These are phyloP conservation scores for Erysimum pusillum DNA, from an alignment of 441 rosid genomes.

Conservation along the genomic window DNA sequence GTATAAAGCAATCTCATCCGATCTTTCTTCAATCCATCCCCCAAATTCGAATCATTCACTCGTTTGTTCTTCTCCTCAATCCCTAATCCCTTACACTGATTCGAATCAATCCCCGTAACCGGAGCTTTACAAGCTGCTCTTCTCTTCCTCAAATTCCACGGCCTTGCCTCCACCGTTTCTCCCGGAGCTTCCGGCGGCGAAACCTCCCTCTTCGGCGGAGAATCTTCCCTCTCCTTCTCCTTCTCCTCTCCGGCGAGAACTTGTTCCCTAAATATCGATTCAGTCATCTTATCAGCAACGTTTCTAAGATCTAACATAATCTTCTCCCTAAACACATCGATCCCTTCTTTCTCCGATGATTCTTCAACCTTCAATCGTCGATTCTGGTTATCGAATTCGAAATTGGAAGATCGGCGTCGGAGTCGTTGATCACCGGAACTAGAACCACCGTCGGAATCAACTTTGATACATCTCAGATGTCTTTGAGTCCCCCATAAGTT, in stretches of 20 bases:
- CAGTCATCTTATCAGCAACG: slow-evolving; percentile 58
- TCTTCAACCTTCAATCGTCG: slow-evolving; percentile 12
- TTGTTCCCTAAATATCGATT: slow-evolving; percentile 54
- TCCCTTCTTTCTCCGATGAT: slow-evolving; percentile 54
- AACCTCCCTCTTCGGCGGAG: slow-evolving; percentile 45
- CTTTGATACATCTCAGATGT: slow-evolving; percentile 68
- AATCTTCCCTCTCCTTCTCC: slow-evolving; percentile 38
- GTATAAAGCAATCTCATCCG: not conserved
- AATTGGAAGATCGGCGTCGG: slow-evolving; percentile 46
- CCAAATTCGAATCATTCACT: slow-evolving; percentile 38
- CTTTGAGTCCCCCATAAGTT: slow-evolving; percentile 80
- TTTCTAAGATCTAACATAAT: slow-evolving; percentile 70
- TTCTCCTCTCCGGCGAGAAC: slow-evolving; percentile 13
- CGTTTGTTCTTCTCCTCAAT: slow-evolving; percentile 42
- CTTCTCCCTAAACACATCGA: slow-evolving; percentile 75
- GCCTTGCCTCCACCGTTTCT: slow-evolving; percentile 52
- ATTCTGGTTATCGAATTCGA: slow-evolving; percentile 28
- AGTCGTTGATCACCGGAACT: slow-evolving; percentile 42
- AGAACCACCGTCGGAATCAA: slow-evolving; percentile 23
- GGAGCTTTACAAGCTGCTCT: slow-evolving; percentile 70
- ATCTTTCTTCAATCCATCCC: slow-evolving; percentile 38
- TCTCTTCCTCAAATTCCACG: slow-evolving; percentile 81
- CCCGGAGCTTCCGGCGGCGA: slow-evolving; percentile 45
- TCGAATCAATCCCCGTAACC: slow-evolving; percentile 19
- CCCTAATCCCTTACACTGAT: slow-evolving; percentile 14